phyloP scores from a whole-genome alignment of 495 filamentous ascomycete species.

The Articulospora tetracladia region DNA sequence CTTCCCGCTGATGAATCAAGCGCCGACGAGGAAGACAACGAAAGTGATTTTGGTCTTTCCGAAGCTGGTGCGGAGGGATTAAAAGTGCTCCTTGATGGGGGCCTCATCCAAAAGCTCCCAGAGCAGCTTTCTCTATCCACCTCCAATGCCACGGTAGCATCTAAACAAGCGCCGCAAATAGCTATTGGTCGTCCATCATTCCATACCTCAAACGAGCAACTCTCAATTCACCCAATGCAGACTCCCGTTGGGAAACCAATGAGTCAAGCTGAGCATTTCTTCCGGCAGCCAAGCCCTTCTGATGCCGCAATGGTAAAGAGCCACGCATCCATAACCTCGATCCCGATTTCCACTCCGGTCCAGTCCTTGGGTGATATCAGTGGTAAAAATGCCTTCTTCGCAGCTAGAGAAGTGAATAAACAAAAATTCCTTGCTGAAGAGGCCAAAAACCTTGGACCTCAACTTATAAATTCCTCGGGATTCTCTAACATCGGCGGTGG shows the following conservation, averaged over 20 bases:
- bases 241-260: background rate
- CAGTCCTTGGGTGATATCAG: conserved; percentile 20
- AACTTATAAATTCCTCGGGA: no score
- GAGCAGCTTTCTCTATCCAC: background rate
- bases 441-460: background rate
- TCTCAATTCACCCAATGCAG: background rate
- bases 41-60: conserved; percentile 23
- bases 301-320: conserved; percentile 41
- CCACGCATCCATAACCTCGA: background rate
- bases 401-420: conserved; percentile 23
- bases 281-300: conserved; percentile 36
- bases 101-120: background rate
- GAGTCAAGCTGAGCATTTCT: background rate
- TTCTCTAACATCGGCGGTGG: no score
- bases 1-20: background rate
- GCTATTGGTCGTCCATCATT: background rate
- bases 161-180: background rate
- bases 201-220: background rate
- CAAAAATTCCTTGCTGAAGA: conserved; percentile 4
- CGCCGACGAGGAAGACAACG: conserved; percentile 8
- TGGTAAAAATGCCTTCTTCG: conserved; percentile 24
- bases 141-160: background rate
- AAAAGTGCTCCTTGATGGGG: conserved; percentile 15
- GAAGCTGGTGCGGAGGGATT: conserved; percentile 22
- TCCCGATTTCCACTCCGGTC: background rate